Base-by-base conservation (phyloP, 805 yeast species). In the Sungouiella blattae region DNA sequence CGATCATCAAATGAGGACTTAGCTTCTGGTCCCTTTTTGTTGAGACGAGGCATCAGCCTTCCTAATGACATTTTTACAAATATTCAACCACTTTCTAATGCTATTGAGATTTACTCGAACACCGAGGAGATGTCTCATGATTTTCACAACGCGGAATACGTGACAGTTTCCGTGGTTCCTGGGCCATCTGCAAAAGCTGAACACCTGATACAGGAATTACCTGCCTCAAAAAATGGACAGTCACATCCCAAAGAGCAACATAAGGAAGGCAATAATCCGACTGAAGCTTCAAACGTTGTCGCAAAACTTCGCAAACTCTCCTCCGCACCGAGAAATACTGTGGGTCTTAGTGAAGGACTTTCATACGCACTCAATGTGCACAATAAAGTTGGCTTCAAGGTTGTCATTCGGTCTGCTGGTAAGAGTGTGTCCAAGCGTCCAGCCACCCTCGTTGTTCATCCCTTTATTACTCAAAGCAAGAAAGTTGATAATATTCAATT, bases 341-440 rank as follows among this genome's bases (percentile, higher is more conserved):
- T 72, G 7, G 83, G 78, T 0, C 46, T 85, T 7, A 78, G 88
- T 1, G 50, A 54, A 12, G 58, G 71, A 3, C 59, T 83, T 23
- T 69, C 85, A 0, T 58, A 70, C 14, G 78, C 88, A 0, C 62
- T 86, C 17, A 77, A 78, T 0, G 58, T 77, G 1, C 72, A 71
- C 22, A 51, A 53, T 5, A 44, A 52, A 11, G 63, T 77, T 6
- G 91, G 89, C 0, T 66, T 69, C 38, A 60, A 77, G 18, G 58
- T 83, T 3, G 62, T 72, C 4, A 43, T 87, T 6, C 78, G 77
- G 44, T 60, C 72, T 8, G 65, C 78, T 0, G 39, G 57, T 3
- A 58, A 52, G 5, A 57, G 51, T 17, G 64, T 71, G 5, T 41
- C 54, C 4, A 64, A 57, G 40, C 43, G 49, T 28, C 72, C 80